These are phyloP conservation scores for Pichia rugopelliculosa DNA, from an alignment of 805 yeast genomes.

Conservation along the genomic window DNA sequence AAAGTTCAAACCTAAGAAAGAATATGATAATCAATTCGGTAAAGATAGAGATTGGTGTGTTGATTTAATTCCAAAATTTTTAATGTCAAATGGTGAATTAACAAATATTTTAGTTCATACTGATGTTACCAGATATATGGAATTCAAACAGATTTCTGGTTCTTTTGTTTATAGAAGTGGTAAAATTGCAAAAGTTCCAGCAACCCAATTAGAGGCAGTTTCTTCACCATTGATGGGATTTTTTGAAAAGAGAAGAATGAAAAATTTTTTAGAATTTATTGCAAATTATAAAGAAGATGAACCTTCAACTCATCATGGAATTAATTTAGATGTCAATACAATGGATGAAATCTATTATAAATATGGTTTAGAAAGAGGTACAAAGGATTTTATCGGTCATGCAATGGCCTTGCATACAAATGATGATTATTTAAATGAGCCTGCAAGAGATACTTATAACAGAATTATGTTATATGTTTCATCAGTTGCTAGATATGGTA, in stretches of 20 bases:
- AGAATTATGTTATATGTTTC: constrained; percentile 79
- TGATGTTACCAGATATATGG: constrained; percentile 91
- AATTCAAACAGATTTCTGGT: constrained; percentile 94
- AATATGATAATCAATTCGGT: constrained; percentile 66
- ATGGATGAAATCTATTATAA: constrained; percentile 87
- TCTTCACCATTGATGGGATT: constrained; percentile 90
- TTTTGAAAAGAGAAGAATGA: constrained; percentile 93
- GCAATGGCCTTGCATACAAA: constrained; percentile 97
- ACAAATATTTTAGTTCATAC: constrained; percentile 94
- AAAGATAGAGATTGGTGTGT: constrained; percentile 97
- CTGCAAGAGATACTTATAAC: constrained; percentile 88
- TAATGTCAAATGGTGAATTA: constrained; percentile 96
- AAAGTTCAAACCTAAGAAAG: constrained; percentile 79
- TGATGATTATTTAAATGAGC: constrained; percentile 80
- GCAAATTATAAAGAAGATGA: constrained; percentile 76
- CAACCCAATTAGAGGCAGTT: constrained; percentile 86
- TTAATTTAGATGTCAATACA: constrained; percentile 78
- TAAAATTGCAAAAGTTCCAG: constrained; percentile 88
- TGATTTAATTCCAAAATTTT: constrained; percentile 90
- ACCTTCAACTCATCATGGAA: constrained; percentile 72
- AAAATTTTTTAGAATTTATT: constrained; percentile 82
- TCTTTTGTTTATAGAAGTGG: constrained; percentile 89
- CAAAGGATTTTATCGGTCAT: constrained; percentile 95
- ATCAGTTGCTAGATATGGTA: constrained; percentile 91
- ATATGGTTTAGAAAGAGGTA: constrained; percentile 86